Evolutionary conservation across 2,329 filamentous ascomycete genomes (phyloP), one percentile per base, ranked within the genome.

Genomic region (Aspergillus amoenus): DNA sequence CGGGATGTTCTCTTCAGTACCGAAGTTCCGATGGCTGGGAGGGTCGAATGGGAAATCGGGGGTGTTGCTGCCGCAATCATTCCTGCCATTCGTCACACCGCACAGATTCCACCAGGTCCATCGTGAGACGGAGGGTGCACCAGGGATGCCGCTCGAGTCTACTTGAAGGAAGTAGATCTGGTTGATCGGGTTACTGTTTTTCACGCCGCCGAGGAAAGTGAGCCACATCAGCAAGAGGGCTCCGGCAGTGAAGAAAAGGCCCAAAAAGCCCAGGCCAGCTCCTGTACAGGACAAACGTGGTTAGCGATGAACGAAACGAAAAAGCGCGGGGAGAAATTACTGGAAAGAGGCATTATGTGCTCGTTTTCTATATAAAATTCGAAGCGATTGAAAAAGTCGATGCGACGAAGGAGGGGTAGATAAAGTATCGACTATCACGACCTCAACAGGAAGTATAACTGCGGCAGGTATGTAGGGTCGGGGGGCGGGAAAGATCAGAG

Each of bases 51-150:
- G 91, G 77, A 71, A 88, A 67, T 74, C 83, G 1, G 87, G 88
- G 18, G 87, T 81, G 17, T 85, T 82, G 1, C 68, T 68, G 59
- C 85, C 83, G 76, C 91, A 97, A 75, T 89, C 76, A 51, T 79
- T 80, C 70, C 87, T 73, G 30, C 81, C 80, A 46, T 77, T 73
- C 60, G 77, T 78, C 30, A 79, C 79, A 52, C 87, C 85, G 77
- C 93, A 96, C 60, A 95, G 80, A 73, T 90, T 88, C 81, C 95
- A 94, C 77, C 89, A 96, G 37, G 92, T 95, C 93, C 93, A 97
- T 77, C 93, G 87, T 12, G 91, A 88, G 17, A 82, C 66, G 50
- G 80, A 61, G 52, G 87, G 84, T 12, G 91, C 88, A 47, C 87
- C 87, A 3, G 83, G 79, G 69, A 96, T 92, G 69, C 81, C 85